phyloP scores from a whole-genome alignment of 495 filamentous ascomycete species.

The Aspergillus ostianus region DNA sequence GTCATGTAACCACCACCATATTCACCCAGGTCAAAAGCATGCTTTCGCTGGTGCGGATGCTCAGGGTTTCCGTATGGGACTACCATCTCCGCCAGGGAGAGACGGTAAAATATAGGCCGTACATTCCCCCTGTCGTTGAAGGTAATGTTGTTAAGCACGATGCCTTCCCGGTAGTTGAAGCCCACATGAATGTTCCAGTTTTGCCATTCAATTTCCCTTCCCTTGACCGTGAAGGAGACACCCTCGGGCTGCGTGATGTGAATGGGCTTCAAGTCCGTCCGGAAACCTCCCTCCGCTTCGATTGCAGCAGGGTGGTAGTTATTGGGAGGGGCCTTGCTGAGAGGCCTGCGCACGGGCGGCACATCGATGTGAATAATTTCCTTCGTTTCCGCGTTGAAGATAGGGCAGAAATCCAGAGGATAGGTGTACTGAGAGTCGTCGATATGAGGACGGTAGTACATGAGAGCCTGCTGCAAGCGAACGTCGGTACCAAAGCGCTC shows the following conservation, averaged over 20 bases:
- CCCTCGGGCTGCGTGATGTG: conserved; percentile 94
- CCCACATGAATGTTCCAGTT: conserved; percentile 94
- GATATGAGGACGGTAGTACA: conserved; percentile 88
- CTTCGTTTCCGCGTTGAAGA: conserved; percentile 80
- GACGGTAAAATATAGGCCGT: conserved; percentile 80
- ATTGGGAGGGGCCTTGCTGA: conserved; percentile 71
- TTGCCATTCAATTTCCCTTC: conserved; percentile 82
- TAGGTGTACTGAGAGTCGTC: conserved; percentile 91
- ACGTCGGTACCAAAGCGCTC: conserved; percentile 80
- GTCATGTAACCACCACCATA: conserved; percentile 97
- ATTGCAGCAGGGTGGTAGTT: conserved; percentile 80
- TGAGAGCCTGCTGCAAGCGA: conserved; percentile 86
- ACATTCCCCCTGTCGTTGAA: conserved; percentile 84
- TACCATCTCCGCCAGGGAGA: conserved; percentile 96
- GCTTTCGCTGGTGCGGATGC: conserved; percentile 88
- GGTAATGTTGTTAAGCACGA: conserved; percentile 87
- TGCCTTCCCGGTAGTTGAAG: conserved; percentile 95
- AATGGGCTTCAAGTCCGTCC: conserved; percentile 84
- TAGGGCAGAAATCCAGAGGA: conserved; percentile 92
- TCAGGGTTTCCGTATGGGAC: conserved; percentile 95
- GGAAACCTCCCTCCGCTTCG: conserved; percentile 71
- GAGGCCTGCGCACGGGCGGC: conserved; percentile 71
- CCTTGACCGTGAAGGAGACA: conserved; percentile 83
- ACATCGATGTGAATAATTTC: conserved; percentile 88
- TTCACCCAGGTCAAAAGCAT: conserved; percentile 92